Conservation (phyloP, 2,329 filamentous ascomycete species). For the Talaromyces funiculosus region DNA sequence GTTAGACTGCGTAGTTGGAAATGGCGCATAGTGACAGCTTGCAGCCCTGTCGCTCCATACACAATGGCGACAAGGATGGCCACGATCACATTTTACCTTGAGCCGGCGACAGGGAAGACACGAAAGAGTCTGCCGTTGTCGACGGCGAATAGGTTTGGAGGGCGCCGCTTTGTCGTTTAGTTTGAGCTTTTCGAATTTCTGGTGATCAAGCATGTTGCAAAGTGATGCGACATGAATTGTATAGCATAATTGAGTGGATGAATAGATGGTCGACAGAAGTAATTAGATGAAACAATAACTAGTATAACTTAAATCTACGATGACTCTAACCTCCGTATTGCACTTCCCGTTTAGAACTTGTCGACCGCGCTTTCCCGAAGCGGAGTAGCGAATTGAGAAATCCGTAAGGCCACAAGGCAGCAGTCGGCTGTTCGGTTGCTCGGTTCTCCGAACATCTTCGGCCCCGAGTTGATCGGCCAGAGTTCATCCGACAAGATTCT, state of each 20-base stretch:
- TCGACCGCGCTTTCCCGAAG: not conserved
- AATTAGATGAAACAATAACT: not conserved
- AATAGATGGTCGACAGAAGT: not conserved
- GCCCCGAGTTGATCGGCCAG: not conserved
- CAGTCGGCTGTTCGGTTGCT: not conserved
- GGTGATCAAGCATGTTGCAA: constrained; percentile 3
- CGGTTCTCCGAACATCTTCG: not conserved
- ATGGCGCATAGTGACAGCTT: constrained; percentile 11
- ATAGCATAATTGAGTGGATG: not conserved
- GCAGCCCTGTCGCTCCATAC: constrained; percentile 14
- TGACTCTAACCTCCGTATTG: not conserved
- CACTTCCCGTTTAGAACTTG: not conserved
- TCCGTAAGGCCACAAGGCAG: not conserved
- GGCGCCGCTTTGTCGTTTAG: not conserved
- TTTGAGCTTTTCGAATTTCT: constrained; percentile 4
- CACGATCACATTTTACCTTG: constrained; percentile 16
- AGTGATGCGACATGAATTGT: not conserved
- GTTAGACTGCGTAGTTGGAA: not conserved
- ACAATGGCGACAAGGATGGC: constrained; percentile 14
- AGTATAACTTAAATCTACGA: too few relatives aligned
- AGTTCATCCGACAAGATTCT: not conserved
- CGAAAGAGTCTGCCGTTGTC: constrained; percentile 14
- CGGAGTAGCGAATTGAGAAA: not conserved
- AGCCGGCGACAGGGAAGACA: constrained; percentile 15
- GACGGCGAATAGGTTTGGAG: constrained; percentile 12